Evolutionary conservation across 2,329 filamentous ascomycete species (phyloP).

Genomic region (Thelonectria olida): DNA sequence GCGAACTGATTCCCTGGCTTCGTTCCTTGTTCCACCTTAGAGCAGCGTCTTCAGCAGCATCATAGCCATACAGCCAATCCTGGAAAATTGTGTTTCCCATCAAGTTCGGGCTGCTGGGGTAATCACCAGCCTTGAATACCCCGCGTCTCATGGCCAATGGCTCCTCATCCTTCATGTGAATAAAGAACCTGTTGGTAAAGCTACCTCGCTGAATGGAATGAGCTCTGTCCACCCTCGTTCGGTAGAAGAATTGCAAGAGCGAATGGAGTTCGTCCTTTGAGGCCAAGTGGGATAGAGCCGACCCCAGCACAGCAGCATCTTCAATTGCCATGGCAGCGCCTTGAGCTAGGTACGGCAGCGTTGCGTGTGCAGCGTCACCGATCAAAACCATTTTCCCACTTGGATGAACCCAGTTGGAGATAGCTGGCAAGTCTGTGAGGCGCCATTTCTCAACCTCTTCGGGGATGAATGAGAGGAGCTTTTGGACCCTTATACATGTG

Average conservation of each 20-base stretch:
- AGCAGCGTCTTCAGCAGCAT: not conserved
- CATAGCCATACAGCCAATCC: constrained; percentile 19
- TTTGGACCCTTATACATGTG: not conserved
- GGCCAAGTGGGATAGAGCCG: not conserved
- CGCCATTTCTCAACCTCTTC: constrained; percentile 20
- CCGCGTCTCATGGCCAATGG: constrained; percentile 2
- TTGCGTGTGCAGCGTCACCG: constrained; percentile 18
- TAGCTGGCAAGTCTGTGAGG: constrained; percentile 5
- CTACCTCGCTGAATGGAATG: constrained; percentile 14
- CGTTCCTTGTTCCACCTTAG: constrained; percentile 8
- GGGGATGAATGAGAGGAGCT: constrained; percentile 4
- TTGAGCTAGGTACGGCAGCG: constrained; percentile 10
- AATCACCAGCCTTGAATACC: constrained; percentile 14
- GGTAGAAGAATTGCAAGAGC: constrained; percentile 9
- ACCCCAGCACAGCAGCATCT: constrained; percentile 9
- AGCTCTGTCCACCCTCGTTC: constrained; percentile 1
- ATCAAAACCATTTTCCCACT: constrained; percentile 16
- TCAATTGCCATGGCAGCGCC: constrained; percentile 18
- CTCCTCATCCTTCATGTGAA: constrained; percentile 16
- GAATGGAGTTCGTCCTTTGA: constrained; percentile 6
- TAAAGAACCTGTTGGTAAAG: constrained; percentile 17
- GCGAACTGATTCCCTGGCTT: not conserved
- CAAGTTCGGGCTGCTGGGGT: constrained; percentile 11
- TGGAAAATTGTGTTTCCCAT: constrained; percentile 18
- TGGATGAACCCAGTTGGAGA: constrained; percentile 17